Evolutionary conservation across 1,284 basidiomycete species (phyloP), one percentile per base, ranked within the genome.

Genomic region (Anthracocystis walkeri): DNA sequence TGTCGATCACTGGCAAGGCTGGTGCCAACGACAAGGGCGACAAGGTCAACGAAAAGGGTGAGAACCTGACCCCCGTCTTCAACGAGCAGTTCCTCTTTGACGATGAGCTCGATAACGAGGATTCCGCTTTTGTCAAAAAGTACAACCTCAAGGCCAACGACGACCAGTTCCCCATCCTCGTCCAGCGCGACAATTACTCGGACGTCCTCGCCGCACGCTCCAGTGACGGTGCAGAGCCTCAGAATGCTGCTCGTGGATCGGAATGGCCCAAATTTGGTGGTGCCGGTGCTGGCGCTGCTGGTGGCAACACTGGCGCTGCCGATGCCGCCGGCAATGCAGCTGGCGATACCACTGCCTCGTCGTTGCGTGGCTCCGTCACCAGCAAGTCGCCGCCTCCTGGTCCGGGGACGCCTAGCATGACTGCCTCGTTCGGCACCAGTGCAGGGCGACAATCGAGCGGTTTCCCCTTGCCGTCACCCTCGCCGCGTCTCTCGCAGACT

Each of bases 191-290:
- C 33, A 38, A 38, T 16, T 38, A 38, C 35, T 16, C 35, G 35
- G 35, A 38, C 12, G 35, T 38, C 35, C 35, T 38, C 35, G 35
- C 35, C 35, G 12, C 35, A 3, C 35, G 35, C 11, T 38, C 35
- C 35, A 38, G 35, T 38, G 35, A 38, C 35, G 35, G 35, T 33
- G 53, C 41, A 20, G 59, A 58, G 8, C 25, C 54, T 16, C 49
- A 58, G 50, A n/a, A 44, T 16, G 75, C 85, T 16, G 90, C 91
- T 81, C 93, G 93, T 84, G 88, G 91, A 1, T 94, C 94, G 3
- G 94, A 97, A 85, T 97, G 95, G 95, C 93, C 94, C 46, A 93
- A 92, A 83, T 97, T 94, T 86, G 88, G 89, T 58, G 89, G 89
- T 58, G 88, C 88, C 52, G 51, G 55, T 53, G 41, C 58, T 29